Conservation (phyloP, 768 basidiomycete species). For the Serendipita sp. region DNA sequence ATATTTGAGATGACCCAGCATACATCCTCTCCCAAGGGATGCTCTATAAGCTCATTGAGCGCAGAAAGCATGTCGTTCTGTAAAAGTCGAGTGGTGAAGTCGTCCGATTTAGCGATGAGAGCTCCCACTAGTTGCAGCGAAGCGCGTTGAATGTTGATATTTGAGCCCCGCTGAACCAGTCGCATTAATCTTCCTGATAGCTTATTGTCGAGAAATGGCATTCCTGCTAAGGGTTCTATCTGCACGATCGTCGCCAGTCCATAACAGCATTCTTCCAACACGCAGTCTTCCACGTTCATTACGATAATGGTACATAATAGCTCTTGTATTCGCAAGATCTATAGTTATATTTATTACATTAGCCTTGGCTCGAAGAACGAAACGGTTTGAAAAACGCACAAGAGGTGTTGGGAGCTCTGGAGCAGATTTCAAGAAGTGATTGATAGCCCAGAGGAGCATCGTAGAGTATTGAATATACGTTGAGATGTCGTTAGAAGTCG, state of each 20-base stretch:
- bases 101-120: background rate
- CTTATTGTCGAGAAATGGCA: background rate
- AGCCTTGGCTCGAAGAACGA: background rate
- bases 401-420: background rate
- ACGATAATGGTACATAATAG: background rate
- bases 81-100: background rate
- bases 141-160: background rate
- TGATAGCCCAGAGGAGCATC: constrained; percentile 5
- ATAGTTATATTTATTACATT: background rate
- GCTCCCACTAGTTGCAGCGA: background rate
- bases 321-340: background rate
- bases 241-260: background rate
- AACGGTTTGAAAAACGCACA: background rate
- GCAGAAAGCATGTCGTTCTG: background rate
- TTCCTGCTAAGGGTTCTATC: background rate
- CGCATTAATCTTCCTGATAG: background rate
- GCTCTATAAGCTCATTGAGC: constrained; percentile 1
- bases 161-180: background rate
- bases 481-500: background rate
- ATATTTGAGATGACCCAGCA: constrained; percentile 4
- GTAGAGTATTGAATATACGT: background rate
- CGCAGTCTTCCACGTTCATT: background rate
- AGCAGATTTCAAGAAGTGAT: background rate
- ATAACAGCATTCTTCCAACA: background rate
- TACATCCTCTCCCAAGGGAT: background rate